These are phyloP conservation scores for Fonsecaea pugnacius DNA, from an alignment of 2,329 filamentous ascomycete genomes.

Conservation along the genomic window DNA sequence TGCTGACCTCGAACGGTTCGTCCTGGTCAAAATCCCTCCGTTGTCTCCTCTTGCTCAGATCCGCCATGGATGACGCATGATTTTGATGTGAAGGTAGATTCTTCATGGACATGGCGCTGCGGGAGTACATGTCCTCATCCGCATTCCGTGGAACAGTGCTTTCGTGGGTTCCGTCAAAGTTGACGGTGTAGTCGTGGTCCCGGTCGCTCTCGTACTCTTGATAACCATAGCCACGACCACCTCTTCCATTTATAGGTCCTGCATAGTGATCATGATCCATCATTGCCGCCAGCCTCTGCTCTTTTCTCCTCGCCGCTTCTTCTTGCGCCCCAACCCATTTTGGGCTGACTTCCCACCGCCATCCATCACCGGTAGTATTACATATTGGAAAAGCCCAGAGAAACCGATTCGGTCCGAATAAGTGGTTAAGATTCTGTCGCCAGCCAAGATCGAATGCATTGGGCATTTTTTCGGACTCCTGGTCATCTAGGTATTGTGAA, in stretches of 20 bases:
- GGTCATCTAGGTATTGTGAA: conserved; percentile 82
- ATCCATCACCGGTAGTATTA: conserved; percentile 89
- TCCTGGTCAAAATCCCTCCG: conserved; percentile 13
- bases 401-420: conserved; percentile 74
- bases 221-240: conserved; percentile 18
- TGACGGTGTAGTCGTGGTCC: conserved; percentile 12
- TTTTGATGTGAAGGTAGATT: conserved; percentile 5
- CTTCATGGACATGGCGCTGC: conserved; percentile 34
- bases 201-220: conserved; percentile 24
- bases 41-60: conserved; percentile 21
- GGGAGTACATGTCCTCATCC: conserved; percentile 24
- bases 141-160: conserved; percentile 7
- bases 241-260: conserved; percentile 2
- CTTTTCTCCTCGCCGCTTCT: conserved; percentile 36
- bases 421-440: conserved; percentile 75
- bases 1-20: conserved; percentile 22
- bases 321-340: conserved; percentile 71
- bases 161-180: conserved; percentile 12
- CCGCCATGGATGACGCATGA: conserved; percentile 13
- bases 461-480: conserved; percentile 83
- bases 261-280: conserved; percentile 36
- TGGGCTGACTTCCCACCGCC: conserved; percentile 85
- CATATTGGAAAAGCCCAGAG: conserved; percentile 81
- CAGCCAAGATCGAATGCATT: conserved; percentile 92
- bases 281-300: conserved; percentile 27